These are phyloP conservation scores for Zymoseptoria ardabiliae DNA, from an alignment of 2,329 filamentous ascomycete genomes.

Conservation along the genomic window DNA sequence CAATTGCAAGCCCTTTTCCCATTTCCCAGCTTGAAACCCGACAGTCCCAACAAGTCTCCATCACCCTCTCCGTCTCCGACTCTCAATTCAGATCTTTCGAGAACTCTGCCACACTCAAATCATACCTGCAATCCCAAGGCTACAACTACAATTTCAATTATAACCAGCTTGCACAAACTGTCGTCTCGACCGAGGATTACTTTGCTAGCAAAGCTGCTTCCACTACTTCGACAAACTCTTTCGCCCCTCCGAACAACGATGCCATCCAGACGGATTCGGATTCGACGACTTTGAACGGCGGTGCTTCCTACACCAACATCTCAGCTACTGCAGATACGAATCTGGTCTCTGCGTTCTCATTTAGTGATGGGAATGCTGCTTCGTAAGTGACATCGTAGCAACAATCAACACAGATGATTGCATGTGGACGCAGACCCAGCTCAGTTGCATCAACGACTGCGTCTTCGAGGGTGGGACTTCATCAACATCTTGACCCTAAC, in stretches of 20 bases:
- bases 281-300: conserved; percentile 6
- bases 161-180: conserved; percentile 5
- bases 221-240: background rate
- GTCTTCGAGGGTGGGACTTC: too few relatives aligned
- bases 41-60: conserved; percentile 6
- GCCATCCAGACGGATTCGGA: conserved; percentile 4
- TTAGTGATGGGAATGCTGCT: conserved; percentile 9
- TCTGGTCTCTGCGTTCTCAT: conserved; percentile 4
- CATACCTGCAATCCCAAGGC: conserved; percentile 5
- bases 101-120: conserved; percentile 4
- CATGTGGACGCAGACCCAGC: too few relatives aligned
- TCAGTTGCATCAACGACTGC: too few relatives aligned
- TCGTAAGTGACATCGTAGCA: background rate
- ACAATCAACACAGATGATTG: background rate
- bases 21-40: background rate
- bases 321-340: conserved; percentile 4
- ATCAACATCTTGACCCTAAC: background rate
- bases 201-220: conserved; percentile 6
- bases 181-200: conserved; percentile 4
- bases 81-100: conserved; percentile 8
- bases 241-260: conserved; percentile 1
- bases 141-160: conserved; percentile 10
- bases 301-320: conserved; percentile 10
- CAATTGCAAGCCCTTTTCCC: background rate
- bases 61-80: conserved; percentile 6